phyloP scores from a whole-genome alignment of 495 filamentous ascomycete species.

The Podospora bellae-mahoneyi region DNA sequence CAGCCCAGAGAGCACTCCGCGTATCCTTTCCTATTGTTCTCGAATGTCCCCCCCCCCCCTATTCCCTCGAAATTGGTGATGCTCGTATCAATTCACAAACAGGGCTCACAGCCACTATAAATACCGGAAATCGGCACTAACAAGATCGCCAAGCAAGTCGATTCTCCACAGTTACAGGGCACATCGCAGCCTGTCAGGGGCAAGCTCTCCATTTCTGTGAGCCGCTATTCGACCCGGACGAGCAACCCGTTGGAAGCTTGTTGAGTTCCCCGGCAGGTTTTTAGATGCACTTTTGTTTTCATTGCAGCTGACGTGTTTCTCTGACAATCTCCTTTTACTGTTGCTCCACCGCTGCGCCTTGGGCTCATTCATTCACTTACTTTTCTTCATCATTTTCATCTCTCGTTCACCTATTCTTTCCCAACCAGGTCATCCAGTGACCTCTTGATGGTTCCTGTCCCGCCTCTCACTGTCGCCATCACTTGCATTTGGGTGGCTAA shows the following conservation, averaged over 20 bases:
- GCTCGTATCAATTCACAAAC: background rate
- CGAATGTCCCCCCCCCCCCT: background rate
- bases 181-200: background rate
- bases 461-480: background rate
- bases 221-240: background rate
- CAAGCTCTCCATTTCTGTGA: background rate
- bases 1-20: background rate
- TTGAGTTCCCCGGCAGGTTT: background rate
- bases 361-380: background rate
- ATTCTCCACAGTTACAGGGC: background rate
- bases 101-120: background rate
- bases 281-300: background rate
- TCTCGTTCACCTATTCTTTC: background rate
- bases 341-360: background rate
- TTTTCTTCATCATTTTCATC: background rate
- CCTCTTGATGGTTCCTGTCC: background rate
- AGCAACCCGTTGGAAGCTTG: background rate
- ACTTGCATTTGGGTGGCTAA: constrained; percentile 11
- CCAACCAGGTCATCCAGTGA: background rate
- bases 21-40: background rate
- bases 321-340: background rate
- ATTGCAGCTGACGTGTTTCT: background rate
- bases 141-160: background rate
- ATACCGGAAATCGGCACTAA: background rate
- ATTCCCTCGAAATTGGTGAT: constrained; percentile 1